Conservation (phyloP, 306 rosid species). For the Cucurbita moschata region DNA sequence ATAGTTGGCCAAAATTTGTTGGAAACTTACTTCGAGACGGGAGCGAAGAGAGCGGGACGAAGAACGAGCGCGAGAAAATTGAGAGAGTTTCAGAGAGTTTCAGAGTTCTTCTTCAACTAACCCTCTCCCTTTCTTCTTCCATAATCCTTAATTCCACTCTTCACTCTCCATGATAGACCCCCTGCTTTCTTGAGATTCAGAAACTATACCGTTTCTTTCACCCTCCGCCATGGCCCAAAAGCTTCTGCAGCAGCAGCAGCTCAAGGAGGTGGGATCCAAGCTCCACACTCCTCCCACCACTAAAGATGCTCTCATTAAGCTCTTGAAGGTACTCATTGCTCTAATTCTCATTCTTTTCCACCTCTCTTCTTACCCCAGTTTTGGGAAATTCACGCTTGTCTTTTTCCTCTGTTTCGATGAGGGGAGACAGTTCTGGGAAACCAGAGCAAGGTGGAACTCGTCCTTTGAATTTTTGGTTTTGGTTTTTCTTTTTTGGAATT, state of each 20-base stretch:
- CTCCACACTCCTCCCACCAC: conserved; percentile 51
- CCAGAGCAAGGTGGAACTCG: background rate
- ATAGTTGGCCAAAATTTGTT: conserved; percentile 17
- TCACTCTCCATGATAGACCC: conserved; percentile 28
- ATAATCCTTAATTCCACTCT: background rate
- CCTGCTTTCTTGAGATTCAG: conserved; percentile 9
- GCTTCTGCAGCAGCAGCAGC: conserved; percentile 60
- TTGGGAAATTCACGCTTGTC: background rate
- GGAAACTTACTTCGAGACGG: conserved; percentile 8
- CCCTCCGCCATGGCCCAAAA: conserved; percentile 39
- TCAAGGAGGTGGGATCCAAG: conserved; percentile 95
- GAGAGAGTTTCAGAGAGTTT: background rate
- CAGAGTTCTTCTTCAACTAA: background rate
- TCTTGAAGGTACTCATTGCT: conserved; percentile 55
- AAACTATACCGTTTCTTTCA: conserved; percentile 16
- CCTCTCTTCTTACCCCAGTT: background rate
- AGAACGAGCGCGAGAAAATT: background rate
- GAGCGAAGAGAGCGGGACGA: conserved; percentile 11
- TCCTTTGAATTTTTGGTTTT: background rate
- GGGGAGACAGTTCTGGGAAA: background rate
- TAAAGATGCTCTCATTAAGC: conserved; percentile 76
- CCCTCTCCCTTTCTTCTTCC: background rate
- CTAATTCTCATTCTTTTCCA: conserved; percentile 7
- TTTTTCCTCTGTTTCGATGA: conserved; percentile 14
- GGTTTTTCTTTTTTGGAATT: background rate